Base-by-base conservation (phyloP, 345 rosid species). In the Excoecaria agallocha region DNA sequence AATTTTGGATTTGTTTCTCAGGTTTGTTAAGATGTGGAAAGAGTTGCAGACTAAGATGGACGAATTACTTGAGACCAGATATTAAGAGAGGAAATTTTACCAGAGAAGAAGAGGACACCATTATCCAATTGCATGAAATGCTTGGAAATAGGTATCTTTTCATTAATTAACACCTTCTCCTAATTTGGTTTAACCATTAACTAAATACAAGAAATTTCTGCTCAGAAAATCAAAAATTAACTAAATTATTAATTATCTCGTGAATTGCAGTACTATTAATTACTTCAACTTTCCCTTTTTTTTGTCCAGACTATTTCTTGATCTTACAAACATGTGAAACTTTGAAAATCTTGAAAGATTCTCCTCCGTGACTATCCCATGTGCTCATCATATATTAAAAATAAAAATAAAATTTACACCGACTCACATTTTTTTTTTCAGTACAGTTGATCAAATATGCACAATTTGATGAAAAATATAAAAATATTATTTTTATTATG, bases 21-120 rank as follows among this genome's bases (percentile, higher is more conserved):
- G 97, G 97, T 55, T 80, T 91, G 72, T 77, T 86, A 52, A 88
- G 97, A 76, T 92, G 94, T 58, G 97, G 97, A 1, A 91, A 91
- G 85, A 92, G 97, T 76, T 92, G 97, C 81, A 86, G 97, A 66
- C 86, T 92, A 25, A 83, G 97, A 5, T 92, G 97, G 97, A 86
- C 80, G 30, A 92, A 92, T 71, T 92, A 92, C 75, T 66, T 92
- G 41, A 84, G 94, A 72, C 97, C 97, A 6, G 94, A 90, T 59
- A 92, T 92, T 30, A 92, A 92, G 80, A 78, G 94, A 73, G 97
- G 94, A 43, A 92, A 92, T 71, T 92, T 92, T 72, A 87, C 82
- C 71, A 74, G 74, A 50, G 91, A 88, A 83, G 97, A 92, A 79
- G 97, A 92, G 67, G 85, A 90, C 12, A 80, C 90, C 64, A 87